Evolutionary conservation across 257 asterid species (phyloP), one percentile per base, ranked within the genome.

Genomic region (Eustoma russellianum): DNA sequence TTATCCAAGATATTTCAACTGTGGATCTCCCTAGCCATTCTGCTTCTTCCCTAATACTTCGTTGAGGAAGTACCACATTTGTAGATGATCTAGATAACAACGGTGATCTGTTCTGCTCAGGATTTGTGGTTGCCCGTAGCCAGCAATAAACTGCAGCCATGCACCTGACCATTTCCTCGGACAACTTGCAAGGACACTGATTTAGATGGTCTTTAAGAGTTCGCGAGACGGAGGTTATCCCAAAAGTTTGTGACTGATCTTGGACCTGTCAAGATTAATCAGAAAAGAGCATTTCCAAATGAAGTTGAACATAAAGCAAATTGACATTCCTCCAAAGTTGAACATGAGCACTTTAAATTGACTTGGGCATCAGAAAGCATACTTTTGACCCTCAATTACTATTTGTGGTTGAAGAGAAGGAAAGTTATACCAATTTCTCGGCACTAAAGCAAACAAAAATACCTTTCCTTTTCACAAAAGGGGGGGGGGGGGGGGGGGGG

Each of bases 131-230:
- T 18, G 70, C 64, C 41, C 69, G 70, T 46, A 80, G 79, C 84
- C 79, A 77, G 75, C 76, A 74, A 62, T 80, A 80, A 47, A 74
- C 71, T 34, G 82, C 76, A 41, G 84, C 79, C 82, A 80, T 77
- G 63, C 80, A 77, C 70, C 80, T 66, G 49, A 80, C 80, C 84
- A 80, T 80, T 74, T 80, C 84, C 70, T 70, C 88, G 28, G 88
- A 69, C 74, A 80, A 70, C 65, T 75, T 80, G 69, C 88, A 69
- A 9, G 88, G 88, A 43, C 88, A 80, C 64, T 80, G 79, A 64
- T 80, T 68, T 44, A 80, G 72, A 72, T 80, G 82, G 65, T 80
- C 88, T 52, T 80, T 80, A 15, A 80, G 78, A 30, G 80, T 74
- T 46, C 76, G 72, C 28, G 71, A 33, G 9, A 67, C 71, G 57